Evolutionary conservation across 176 grass and related monocot genomes (phyloP).

Genomic region (Triticum turgidum): DNA sequence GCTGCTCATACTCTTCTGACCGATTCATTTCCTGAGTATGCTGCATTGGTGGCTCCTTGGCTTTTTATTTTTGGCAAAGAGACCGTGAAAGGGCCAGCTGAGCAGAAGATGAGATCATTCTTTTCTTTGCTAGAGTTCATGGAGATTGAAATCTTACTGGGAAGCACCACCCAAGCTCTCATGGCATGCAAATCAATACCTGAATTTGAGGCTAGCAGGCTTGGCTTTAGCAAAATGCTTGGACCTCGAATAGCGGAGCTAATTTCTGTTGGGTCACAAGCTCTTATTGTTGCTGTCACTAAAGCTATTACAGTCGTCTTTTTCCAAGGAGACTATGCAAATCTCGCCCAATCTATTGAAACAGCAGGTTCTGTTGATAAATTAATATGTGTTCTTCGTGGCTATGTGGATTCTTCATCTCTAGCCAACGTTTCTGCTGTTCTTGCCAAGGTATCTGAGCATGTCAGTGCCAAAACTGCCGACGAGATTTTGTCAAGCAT

Average conservation of each 20-base stretch:
- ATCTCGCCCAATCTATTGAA: slow-evolving; percentile 62
- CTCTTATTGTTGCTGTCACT: slow-evolving; percentile 45
- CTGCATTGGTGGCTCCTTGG: slow-evolving; percentile 65
- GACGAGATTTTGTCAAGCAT: slow-evolving; percentile 67
- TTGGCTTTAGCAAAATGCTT: slow-evolving; percentile 63
- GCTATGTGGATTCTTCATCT: slow-evolving; percentile 49
- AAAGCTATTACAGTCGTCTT: slow-evolving; percentile 55
- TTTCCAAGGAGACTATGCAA: slow-evolving; percentile 40
- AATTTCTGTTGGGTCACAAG: slow-evolving; percentile 51
- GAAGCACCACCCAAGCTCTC: slow-evolving; percentile 60
- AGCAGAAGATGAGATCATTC: slow-evolving; percentile 57
- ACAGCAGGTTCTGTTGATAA: slow-evolving; percentile 51
- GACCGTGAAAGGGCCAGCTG: slow-evolving; percentile 36
- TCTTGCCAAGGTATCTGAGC: slow-evolving; percentile 64
- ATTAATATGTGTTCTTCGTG: slow-evolving; percentile 47
- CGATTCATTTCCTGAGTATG: slow-evolving; percentile 45
- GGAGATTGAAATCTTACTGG: slow-evolving; percentile 49
- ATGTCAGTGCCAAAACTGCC: slow-evolving; percentile 33
- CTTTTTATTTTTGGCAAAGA: slow-evolving; percentile 82
- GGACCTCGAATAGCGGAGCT: slow-evolving; percentile 50
- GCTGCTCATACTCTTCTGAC: slow-evolving; percentile 45
- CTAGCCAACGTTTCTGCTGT: slow-evolving; percentile 43
- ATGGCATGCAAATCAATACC: slow-evolving; percentile 72
- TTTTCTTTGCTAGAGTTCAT: slow-evolving; percentile 46
- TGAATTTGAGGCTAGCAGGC: slow-evolving; percentile 55